Percentiles rank a stretch among this genome's conserved stretches.
These are phyloP conservation scores for Ramaria rubella DNA, from an alignment of 768 basidiomycete genomes.

Conservation along the genomic window DNA sequence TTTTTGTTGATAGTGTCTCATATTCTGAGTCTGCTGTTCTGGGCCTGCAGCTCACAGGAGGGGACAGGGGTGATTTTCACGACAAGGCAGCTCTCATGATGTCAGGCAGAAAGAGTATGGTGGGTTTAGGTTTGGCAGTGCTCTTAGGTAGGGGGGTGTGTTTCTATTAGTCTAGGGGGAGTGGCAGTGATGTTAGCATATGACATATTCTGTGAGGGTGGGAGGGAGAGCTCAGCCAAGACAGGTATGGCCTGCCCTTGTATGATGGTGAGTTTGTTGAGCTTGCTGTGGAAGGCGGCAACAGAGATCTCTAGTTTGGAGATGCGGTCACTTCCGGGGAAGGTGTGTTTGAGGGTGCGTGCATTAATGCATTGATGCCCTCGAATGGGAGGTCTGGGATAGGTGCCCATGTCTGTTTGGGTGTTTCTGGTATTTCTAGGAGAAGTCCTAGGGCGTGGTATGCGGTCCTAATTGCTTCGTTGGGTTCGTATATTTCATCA, in stretches of 20 bases:
- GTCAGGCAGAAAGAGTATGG: not conserved
- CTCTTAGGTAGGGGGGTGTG: not conserved
- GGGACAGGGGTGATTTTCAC: not conserved
- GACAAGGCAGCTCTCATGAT: not conserved
- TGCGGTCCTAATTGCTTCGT: not conserved
- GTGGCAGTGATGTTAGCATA: not conserved
- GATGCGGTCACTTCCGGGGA: not conserved
- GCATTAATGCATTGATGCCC: no score
- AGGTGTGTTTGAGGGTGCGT: not conserved
- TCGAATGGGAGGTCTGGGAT: no score
- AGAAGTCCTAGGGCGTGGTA: no score
- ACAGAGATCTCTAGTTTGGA: not conserved
- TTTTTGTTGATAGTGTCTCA: not conserved
- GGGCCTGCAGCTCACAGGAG: not conserved
- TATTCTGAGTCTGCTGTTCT: not conserved
- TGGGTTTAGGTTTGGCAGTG: not conserved
- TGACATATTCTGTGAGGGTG: not conserved
- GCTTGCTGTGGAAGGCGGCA: not conserved
- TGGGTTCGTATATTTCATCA: not conserved
- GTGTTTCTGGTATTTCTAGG: not conserved
- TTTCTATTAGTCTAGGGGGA: not conserved
- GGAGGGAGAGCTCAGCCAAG: no score
- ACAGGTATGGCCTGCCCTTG: not conserved
- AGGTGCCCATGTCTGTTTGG: not conserved
- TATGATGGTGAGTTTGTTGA: not conserved